Conservation (phyloP, 176 grass and related monocot species). For the Avena eriantha region DNA sequence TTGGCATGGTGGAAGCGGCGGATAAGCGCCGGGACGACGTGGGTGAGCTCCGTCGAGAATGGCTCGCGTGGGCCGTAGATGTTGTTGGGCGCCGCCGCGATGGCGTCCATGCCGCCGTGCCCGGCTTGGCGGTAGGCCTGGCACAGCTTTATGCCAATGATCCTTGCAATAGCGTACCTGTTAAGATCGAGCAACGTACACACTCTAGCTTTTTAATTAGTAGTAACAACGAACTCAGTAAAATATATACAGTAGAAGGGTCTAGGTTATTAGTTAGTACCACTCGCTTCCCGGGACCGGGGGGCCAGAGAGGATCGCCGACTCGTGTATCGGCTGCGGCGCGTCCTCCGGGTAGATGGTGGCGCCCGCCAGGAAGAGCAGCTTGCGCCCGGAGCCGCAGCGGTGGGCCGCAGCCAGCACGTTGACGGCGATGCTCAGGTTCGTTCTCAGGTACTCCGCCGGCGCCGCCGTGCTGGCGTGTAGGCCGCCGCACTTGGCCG, state of each 20-base stretch:
- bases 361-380: slow-evolving; percentile 58
- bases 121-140: slow-evolving; percentile 54
- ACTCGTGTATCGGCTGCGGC: slow-evolving; percentile 58
- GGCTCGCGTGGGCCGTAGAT: slow-evolving; percentile 56
- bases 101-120: slow-evolving; percentile 51
- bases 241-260: no score
- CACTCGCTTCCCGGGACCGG: slow-evolving; percentile 62
- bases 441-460: slow-evolving; percentile 54
- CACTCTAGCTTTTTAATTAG: no score
- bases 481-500: slow-evolving; percentile 63
- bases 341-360: slow-evolving; percentile 54
- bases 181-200: no score
- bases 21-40: slow-evolving; percentile 75
- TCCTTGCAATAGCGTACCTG: slow-evolving; percentile 47
- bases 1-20: slow-evolving; percentile 82
- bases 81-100: slow-evolving; percentile 57
- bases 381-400: slow-evolving; percentile 54
- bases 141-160: slow-evolving; percentile 71
- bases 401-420: slow-evolving; percentile 50
- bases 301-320: slow-evolving; percentile 51
- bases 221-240: no score
- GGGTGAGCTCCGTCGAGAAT: slow-evolving; percentile 51
- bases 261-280: background rate
- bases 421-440: slow-evolving; percentile 61
- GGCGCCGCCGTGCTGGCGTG: slow-evolving; percentile 54